Percentiles rank a stretch among this genome's conserved stretches.
phyloP scores from a whole-genome alignment of 768 basidiomycete species.

The Suillus subalutaceus region DNA sequence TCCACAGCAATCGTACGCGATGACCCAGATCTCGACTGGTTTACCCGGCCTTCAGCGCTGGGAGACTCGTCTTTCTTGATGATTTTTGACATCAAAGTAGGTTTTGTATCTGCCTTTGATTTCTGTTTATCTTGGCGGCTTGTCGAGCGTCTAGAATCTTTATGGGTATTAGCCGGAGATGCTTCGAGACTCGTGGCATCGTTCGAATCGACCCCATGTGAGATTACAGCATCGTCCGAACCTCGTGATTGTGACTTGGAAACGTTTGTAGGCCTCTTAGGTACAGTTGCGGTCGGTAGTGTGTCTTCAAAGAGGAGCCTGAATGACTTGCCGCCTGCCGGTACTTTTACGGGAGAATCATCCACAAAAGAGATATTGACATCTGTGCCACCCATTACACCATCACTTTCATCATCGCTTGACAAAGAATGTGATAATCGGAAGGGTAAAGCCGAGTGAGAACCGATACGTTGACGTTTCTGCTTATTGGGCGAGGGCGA shows the following conservation, averaged over 20 bases:
- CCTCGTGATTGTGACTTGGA: slow-evolving; percentile 1
- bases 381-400: slow-evolving; percentile 28
- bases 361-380: slow-evolving; percentile 56
- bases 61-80: neutral
- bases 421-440: slow-evolving; percentile 33
- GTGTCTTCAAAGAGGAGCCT: slow-evolving; percentile 68
- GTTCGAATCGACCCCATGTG: slow-evolving; percentile 6
- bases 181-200: slow-evolving; percentile 8
- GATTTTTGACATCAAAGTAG: neutral
- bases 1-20: neutral
- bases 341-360: slow-evolving; percentile 72
- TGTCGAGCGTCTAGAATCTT: slow-evolving; percentile 5
- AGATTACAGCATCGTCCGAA: slow-evolving; percentile 1
- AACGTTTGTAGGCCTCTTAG: slow-evolving; percentile 17
- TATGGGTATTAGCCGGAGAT: neutral
- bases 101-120: neutral
- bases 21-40: neutral
- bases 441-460: slow-evolving; percentile 44
- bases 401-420: slow-evolving; percentile 40
- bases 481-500: slow-evolving; percentile 82
- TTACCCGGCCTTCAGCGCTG: neutral
- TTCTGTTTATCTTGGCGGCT: no score
- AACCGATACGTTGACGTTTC: slow-evolving; percentile 63
- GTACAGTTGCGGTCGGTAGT: slow-evolving; percentile 21
- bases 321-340: slow-evolving; percentile 61